A percentile compares a stretch with the other conserved stretches of the same genome.
Evolutionary conservation across 2,329 filamentous ascomycete species (phyloP).

Genomic region (Calonectria honghensis): DNA sequence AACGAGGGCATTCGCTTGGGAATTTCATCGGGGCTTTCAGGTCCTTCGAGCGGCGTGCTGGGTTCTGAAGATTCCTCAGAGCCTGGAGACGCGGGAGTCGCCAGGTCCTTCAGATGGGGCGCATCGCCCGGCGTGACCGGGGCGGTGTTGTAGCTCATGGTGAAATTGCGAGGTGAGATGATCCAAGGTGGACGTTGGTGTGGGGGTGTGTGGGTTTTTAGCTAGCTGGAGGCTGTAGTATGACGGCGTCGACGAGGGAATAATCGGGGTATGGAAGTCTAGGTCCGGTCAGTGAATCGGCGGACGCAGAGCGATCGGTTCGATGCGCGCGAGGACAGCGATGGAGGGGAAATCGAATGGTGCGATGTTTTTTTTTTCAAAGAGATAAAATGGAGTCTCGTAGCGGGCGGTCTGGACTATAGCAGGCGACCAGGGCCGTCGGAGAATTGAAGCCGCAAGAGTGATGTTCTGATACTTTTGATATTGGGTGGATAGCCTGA

Average conservation of each 20-base stretch:
- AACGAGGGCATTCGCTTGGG: slow-evolving; percentile 75
- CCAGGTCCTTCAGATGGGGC: slow-evolving; percentile 58
- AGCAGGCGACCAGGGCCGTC: slow-evolving; percentile 44
- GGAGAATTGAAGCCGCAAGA: slow-evolving; percentile 38
- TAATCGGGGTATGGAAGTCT: slow-evolving; percentile 46
- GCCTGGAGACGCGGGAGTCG: slow-evolving; percentile 65
- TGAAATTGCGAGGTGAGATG: slow-evolving; percentile 27
- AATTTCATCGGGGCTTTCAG: slow-evolving; percentile 59
- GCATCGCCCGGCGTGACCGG: slow-evolving; percentile 70
- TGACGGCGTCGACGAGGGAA: slow-evolving; percentile 40
- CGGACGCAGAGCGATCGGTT: slow-evolving; percentile 52
- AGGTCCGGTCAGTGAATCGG: slow-evolving; percentile 50
- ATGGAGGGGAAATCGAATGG: slow-evolving; percentile 54
- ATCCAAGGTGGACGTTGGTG: slow-evolving; percentile 16
- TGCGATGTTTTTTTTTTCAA: slow-evolving; percentile 54
- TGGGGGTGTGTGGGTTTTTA: slow-evolving; percentile 32
- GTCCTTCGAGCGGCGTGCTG: slow-evolving; percentile 67
- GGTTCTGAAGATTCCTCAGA: slow-evolving; percentile 69
- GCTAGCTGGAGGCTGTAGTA: slow-evolving; percentile 26
- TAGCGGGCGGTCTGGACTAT: slow-evolving; percentile 53
- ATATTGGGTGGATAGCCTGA: slow-evolving; percentile 36
- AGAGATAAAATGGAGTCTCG: slow-evolving; percentile 52
- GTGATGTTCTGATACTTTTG: slow-evolving; percentile 33
- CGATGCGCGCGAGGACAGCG: slow-evolving; percentile 50
- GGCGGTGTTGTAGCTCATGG: slow-evolving; percentile 60